Conservation (phyloP, 352 stramenopile genomes). For the Phytophthora hibernalis region DNA sequence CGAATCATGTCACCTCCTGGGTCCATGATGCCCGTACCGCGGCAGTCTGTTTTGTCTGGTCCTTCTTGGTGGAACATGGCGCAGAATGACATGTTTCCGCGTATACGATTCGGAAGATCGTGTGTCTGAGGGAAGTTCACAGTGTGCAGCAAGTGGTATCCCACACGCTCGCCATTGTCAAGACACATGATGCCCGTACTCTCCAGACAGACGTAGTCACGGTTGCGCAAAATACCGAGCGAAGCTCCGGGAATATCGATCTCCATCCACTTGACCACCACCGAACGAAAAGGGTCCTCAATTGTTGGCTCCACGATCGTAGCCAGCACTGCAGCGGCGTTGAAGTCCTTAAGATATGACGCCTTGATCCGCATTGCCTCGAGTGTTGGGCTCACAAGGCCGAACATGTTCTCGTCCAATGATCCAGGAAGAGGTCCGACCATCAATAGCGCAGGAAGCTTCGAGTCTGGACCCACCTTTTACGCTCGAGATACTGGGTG, state of each 20-base stretch:
- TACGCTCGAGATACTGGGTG: slow-evolving; percentile 31
- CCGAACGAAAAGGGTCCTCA: slow-evolving; percentile 49
- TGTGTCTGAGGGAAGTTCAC: slow-evolving; percentile 38
- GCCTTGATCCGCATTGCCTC: slow-evolving; percentile 44
- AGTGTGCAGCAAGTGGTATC: slow-evolving; percentile 37
- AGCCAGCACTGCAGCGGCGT: slow-evolving; percentile 49
- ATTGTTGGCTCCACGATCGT: slow-evolving; percentile 50
- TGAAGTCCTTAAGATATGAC: slow-evolving; percentile 38
- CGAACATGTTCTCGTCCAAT: slow-evolving; percentile 55
- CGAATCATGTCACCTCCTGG: slow-evolving; percentile 32
- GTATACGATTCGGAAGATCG: slow-evolving; percentile 30
- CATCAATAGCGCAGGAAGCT: slow-evolving; percentile 36
- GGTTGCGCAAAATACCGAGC: slow-evolving; percentile 31
- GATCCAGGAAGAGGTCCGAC: slow-evolving; percentile 37
- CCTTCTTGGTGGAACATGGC: slow-evolving; percentile 39
- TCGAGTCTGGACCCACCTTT: slow-evolving; percentile 27
- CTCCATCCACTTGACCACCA: slow-evolving; percentile 52
- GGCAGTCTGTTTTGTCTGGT: slow-evolving; percentile 27
- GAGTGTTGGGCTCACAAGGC: slow-evolving; percentile 40
- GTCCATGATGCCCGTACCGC: slow-evolving; percentile 33
- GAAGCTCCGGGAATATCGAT: slow-evolving; percentile 31
- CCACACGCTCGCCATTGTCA: slow-evolving; percentile 30
- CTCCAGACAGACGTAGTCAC: slow-evolving; percentile 37
- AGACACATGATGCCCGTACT: slow-evolving; percentile 27
- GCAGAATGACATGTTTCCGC: slow-evolving; percentile 56